Base-by-base conservation (phyloP, 192 early-diverging fungal species). In the Linnemannia exigua region DNA sequence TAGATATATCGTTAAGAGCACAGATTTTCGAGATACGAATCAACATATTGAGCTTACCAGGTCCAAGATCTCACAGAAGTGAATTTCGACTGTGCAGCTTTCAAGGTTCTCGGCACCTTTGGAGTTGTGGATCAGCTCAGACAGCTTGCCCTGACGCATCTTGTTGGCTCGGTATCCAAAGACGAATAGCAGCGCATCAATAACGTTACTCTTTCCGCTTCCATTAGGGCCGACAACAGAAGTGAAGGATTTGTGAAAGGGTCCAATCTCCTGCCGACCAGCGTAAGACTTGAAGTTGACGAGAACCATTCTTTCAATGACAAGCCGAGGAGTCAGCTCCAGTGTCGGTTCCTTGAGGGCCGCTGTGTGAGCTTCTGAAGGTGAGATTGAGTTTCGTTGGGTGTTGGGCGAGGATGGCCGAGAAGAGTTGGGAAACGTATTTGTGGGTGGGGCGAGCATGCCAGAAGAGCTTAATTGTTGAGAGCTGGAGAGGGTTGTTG, bases 101-200 rank as follows among this genome's bases (percentile, higher is more conserved):
- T 91, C 87, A 36, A 97, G 80, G 77, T 98, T 89, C 37, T 92
- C 93, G 20, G 89, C 89, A 19, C 93, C 90, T 38, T 94, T 92
- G 16, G 99, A 99, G 79, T 93, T 96, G 91, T 99, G 98, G 71
- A 99, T 99, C 17, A 99, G 93, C 79, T 98, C 96, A 0, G 95
- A 96, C 31, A 99, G 88, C 79, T 97, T 98, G n/a, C 93, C 96
- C 82, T 99, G 99, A 46, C 97, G 92, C 92, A 99, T 97, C 87
- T 99, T 99, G 90, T 94, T 97, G 8, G 99, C 97, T 61, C 97
- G 93, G 90, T 97, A 99, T 22, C 99, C 99, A 94, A 99, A 99
- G 48, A 99, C 99, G 87, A 99, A 99, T 38, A 99, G 88, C 68
- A 99, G 89, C 1, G 97, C 95, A 81, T 99, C 99, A 75, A 99